Evolutionary conservation across 2,329 filamentous ascomycete genomes (phyloP), one percentile per base, ranked within the genome.

Genomic region (Colletotrichum sidae): DNA sequence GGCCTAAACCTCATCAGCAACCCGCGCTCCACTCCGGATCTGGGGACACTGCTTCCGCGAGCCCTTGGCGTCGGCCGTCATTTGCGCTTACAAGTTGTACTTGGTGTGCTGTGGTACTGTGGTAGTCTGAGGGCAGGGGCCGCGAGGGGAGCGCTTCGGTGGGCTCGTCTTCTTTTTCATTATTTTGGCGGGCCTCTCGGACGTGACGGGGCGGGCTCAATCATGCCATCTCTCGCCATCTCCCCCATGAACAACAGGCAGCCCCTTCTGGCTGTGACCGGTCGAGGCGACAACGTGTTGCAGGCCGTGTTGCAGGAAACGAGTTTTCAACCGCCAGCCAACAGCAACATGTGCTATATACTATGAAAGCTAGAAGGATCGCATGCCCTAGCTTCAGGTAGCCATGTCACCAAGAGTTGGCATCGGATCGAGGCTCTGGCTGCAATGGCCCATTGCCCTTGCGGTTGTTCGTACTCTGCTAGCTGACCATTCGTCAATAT

Each of bases 21-120:
- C 41, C 25, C 10, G n/a, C 58, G 61, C 57, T 51, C 62, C 62
- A 65, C 62, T 33, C 51, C 62, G 62, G 62, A 65, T 65, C 62
- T 65, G 51, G 46, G 57, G 61, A 35, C 41, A 15, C 38, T 60
- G 51, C 55, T 67, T 67, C 65, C 65, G 55, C 60, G 65, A 55
- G 53, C 33, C 37, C 62, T 65, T 61, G 62, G 51, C 62, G 34
- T 42, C 57, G 39, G 57, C 25, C 62, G 15, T 61, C 57, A 52
- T 47, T 61, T 56, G 57, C 51, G 55, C 39, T 34, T 55, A 51
- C 9, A 58, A 13, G 38, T 17, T 17, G 46, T 17, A 25, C 9
- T 51, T 47, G 42, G 50, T 35, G 47, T 10, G 35, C 8, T 15
- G 45, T 47, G 17, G 17, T 17, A 17, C 17, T 17, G 17, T n/a